Percentiles rank a stretch among this genome's conserved stretches.
Conservation (phyloP, 345 rosid genomes). For the Hevea brasiliensis region DNA sequence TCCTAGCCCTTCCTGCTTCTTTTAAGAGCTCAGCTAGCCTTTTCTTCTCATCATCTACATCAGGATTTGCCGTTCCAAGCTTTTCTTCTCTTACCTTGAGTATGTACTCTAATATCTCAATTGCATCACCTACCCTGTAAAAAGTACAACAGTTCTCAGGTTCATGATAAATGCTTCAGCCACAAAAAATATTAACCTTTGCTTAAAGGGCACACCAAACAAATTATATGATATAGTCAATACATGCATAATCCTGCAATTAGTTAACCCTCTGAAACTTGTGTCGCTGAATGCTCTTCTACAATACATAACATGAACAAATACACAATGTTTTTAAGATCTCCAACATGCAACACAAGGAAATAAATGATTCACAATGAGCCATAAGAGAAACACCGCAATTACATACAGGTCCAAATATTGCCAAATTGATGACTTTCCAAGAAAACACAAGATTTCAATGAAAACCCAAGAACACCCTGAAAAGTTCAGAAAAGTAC, state of each 20-base stretch:
- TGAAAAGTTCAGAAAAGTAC: background rate
- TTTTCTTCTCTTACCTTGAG: slow-evolving; percentile 35
- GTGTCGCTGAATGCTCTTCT: background rate
- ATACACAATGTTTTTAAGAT: background rate
- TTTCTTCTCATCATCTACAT: slow-evolving; percentile 38
- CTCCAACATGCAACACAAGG: background rate
- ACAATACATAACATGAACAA: background rate
- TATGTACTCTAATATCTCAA: slow-evolving; percentile 34
- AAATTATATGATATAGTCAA: background rate
- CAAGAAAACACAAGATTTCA: background rate
- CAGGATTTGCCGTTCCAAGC: slow-evolving; percentile 39
- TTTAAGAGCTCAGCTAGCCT: slow-evolving; percentile 42
- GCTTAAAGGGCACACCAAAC: too few relatives aligned
- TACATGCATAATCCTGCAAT: background rate
- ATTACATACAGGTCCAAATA: background rate
- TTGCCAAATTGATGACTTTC: background rate
- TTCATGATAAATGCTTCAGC: slow-evolving; percentile 1
- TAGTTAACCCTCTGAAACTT: background rate
- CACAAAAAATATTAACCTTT: background rate
- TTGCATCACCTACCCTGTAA: slow-evolving; percentile 38
- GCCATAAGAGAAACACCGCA: background rate
- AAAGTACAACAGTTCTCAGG: background rate
- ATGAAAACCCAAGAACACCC: background rate
- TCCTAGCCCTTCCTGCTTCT: slow-evolving; percentile 37
- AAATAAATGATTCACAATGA: background rate